A percentile compares a stretch with the other conserved stretches of the same genome.
Conservation (phyloP, 2,329 filamentous ascomycete species). For the Colletotrichum tofieldiae region DNA sequence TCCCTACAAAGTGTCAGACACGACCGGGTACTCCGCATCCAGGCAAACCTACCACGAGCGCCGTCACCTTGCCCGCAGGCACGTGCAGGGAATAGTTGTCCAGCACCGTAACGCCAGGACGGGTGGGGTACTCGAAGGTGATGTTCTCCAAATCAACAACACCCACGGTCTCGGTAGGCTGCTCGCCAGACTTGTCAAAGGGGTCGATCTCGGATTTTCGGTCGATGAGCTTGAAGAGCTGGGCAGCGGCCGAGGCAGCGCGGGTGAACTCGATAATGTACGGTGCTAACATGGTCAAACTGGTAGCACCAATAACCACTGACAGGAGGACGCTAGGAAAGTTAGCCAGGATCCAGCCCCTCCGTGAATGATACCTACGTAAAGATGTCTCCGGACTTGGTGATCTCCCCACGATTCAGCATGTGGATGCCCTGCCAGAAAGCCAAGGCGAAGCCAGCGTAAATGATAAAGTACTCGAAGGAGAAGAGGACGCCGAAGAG, state of each 20-base stretch:
- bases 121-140: slow-evolving; percentile 62
- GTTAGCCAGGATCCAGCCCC: background rate
- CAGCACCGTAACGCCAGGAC: slow-evolving; percentile 59
- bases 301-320: slow-evolving; percentile 56
- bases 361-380: slow-evolving; percentile 48
- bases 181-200: slow-evolving; percentile 51
- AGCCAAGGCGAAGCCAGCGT: slow-evolving; percentile 59
- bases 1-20: background rate
- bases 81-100: slow-evolving; percentile 59
- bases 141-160: slow-evolving; percentile 58
- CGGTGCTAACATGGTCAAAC: slow-evolving; percentile 55
- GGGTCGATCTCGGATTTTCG: slow-evolving; percentile 56
- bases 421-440: slow-evolving; percentile 63
- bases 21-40: background rate
- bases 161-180: slow-evolving; percentile 50
- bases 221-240: slow-evolving; percentile 58
- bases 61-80: slow-evolving; percentile 62
- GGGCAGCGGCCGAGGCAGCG: slow-evolving; percentile 53
- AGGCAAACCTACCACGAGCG: slow-evolving; percentile 53
- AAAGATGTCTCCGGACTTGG: slow-evolving; percentile 56
- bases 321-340: slow-evolving; percentile 55
- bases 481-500: slow-evolving; percentile 58
- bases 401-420: slow-evolving; percentile 55
- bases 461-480: slow-evolving; percentile 58
- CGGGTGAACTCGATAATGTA: slow-evolving; percentile 57